Base-by-base conservation (phyloP, 1,284 basidiomycete genomes). In the Ceratobasidium sp. region DNA sequence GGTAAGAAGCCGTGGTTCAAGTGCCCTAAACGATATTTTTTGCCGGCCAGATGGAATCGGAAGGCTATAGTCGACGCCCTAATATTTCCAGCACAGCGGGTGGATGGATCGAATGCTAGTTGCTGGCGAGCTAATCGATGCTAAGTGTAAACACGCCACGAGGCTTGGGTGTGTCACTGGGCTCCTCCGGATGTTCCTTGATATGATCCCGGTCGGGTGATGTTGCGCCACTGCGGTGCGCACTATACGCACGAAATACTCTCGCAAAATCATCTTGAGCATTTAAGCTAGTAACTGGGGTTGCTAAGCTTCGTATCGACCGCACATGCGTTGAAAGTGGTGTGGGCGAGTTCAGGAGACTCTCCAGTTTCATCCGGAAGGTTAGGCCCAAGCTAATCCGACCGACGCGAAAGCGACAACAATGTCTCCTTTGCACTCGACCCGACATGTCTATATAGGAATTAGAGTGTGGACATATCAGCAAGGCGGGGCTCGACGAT, bases 1-100 rank as follows among this genome's bases (percentile, higher is more conserved):
- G 71, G 71, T 75, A 75, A 75, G 71, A 75, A 75, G 69, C 69
- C 61, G 45, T 37, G 69, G 51, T 68, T 39, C 11, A 56, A 39
- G 68, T 58, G 60, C 71, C 71, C 71, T 75, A 71, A n/a, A 39
- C 17, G 58, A 60, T 69, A 53, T 73, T 61, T 73, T 28, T n/a
- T n/a, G n/a, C n/a, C n/a, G n/a, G n/a, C n/a, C n/a, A n/a, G n/a
- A n/a, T n/a, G n/a, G n/a, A n/a, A n/a, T n/a, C n/a, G n/a, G n/a
- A n/a, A n/a, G n/a, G n/a, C n/a, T n/a, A n/a, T n/a, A n/a, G n/a
- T n/a, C n/a, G n/a, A n/a, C n/a, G n/a, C n/a, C n/a, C n/a, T n/a
- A n/a, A n/a, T n/a, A n/a, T n/a, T n/a, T n/a, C 71, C 71, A 64
- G 60, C 35, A 37, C 49, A 39, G 61, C 61, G 71, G 71, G 20